A percentile compares a stretch with the other conserved stretches of the same genome.
Evolutionary conservation across 1,284 basidiomycete genomes (phyloP).

Genomic region (Heterobasidion parviporum): DNA sequence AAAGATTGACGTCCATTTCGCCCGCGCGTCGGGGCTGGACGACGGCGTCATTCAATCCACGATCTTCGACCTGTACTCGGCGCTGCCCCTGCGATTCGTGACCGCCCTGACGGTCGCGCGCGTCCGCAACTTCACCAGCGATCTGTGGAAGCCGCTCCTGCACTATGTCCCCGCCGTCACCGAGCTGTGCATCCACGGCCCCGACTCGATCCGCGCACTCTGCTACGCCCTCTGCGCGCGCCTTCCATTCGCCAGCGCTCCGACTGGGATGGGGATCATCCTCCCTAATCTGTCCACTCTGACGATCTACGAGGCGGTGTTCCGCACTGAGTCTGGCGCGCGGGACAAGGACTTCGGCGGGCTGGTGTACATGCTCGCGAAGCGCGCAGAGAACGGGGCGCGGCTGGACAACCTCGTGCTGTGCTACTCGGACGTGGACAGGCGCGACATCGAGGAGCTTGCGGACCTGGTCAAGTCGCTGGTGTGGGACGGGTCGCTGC

Average conservation of each 20-base stretch:
- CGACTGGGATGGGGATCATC: not conserved
- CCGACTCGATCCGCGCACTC: slow-evolving; percentile 6
- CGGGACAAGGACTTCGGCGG: slow-evolving; percentile 5
- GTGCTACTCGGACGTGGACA: slow-evolving; percentile 11
- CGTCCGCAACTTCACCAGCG: not conserved
- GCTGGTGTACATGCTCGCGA: slow-evolving; percentile 5
- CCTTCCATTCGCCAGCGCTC: not conserved
- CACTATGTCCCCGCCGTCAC: slow-evolving; percentile 5
- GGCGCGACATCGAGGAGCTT: slow-evolving; percentile 10
- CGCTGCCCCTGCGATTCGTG: slow-evolving; percentile 7
- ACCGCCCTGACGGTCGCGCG: slow-evolving; percentile 10
- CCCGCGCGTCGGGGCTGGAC: slow-evolving; percentile 8
- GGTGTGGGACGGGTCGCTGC: slow-evolving; percentile 10
- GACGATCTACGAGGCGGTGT: slow-evolving; percentile 9
- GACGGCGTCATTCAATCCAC: slow-evolving; percentile 4
- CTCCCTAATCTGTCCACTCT: slow-evolving; percentile 7
- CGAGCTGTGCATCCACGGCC: slow-evolving; percentile 12
- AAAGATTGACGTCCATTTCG: slow-evolving; percentile 10
- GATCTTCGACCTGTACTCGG: slow-evolving; percentile 5
- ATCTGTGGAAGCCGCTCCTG: slow-evolving; percentile 6
- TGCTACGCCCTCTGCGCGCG: slow-evolving; percentile 3
- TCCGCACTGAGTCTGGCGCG: slow-evolving; percentile 3
- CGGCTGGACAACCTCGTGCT: slow-evolving; percentile 6
- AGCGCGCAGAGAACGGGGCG: not conserved
- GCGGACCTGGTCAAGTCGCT: slow-evolving; percentile 5